Evolutionary conservation across 169 alveolate species (phyloP).

Genomic region (Plasmodium vivax): DNA sequence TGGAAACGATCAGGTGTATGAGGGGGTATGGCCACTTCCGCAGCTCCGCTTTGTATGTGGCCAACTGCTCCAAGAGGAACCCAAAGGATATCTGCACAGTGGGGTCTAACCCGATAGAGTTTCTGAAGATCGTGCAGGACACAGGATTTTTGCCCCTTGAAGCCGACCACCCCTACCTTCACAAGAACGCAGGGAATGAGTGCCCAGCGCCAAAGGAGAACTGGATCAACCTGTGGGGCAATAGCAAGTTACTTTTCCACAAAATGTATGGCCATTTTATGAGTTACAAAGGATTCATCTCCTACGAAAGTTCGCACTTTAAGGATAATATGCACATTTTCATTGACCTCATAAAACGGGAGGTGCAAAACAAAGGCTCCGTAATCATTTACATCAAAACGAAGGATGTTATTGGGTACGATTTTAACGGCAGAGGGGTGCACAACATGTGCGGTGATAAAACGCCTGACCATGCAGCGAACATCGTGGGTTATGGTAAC

Average conservation of each 20-base stretch:
- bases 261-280: neutral
- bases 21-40: constrained; percentile 65
- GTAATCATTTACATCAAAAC: constrained; percentile 72
- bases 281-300: neutral
- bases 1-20: constrained; percentile 73
- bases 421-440: constrained; percentile 73
- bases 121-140: constrained; percentile 8
- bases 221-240: constrained; percentile 39
- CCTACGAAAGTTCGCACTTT: neutral
- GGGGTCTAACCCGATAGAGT: constrained; percentile 42
- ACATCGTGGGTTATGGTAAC: constrained; percentile 76
- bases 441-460: constrained; percentile 66
- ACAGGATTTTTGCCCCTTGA: constrained; percentile 36
- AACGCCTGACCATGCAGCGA: constrained; percentile 71
- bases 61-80: constrained; percentile 26
- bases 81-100: constrained; percentile 5
- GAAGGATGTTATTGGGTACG: constrained; percentile 61
- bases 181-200: neutral
- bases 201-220: constrained; percentile 4
- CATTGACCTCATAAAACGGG: constrained; percentile 52
- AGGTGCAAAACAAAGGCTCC: constrained; percentile 76
- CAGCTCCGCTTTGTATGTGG: constrained; percentile 54
- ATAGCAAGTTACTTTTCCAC: neutral
- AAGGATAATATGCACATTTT: constrained; percentile 26
- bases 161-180: constrained; percentile 31